phyloP scores from a whole-genome alignment of 2,329 filamentous ascomycete species.

The Alternaria ethzedia region DNA sequence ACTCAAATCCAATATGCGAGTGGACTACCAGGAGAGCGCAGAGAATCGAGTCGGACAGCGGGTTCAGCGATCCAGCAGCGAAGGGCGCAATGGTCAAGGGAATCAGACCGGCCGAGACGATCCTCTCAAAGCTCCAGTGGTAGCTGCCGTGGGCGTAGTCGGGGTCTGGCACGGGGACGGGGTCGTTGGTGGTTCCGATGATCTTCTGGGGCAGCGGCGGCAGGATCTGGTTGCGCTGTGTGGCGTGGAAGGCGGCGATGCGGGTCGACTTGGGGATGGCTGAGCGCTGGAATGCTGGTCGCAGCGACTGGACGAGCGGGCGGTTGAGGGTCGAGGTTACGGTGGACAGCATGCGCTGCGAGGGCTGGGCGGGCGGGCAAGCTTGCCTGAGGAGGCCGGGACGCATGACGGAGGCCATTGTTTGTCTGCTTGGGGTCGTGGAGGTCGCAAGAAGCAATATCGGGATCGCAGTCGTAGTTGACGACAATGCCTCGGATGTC shows the following conservation, averaged over 20 bases:
- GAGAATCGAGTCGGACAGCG: conserved; percentile 82
- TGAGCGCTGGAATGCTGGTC: conserved; percentile 51
- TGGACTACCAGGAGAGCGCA: conserved; percentile 85
- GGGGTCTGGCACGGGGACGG: conserved; percentile 74
- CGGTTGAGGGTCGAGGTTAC: conserved; percentile 46
- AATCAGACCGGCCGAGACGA: conserved; percentile 79
- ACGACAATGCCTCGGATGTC: conserved; percentile 29
- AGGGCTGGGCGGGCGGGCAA: conserved; percentile 47
- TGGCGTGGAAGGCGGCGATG: conserved; percentile 86
- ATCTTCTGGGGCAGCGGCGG: conserved; percentile 87
- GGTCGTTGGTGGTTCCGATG: conserved; percentile 83
- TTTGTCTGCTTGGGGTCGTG: conserved; percentile 16
- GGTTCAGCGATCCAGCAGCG: conserved; percentile 89
- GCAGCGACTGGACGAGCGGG: conserved; percentile 45
- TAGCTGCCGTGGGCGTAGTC: conserved; percentile 88
- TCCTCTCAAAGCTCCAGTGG: conserved; percentile 94
- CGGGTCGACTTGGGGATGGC: conserved; percentile 52
- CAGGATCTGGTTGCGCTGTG: conserved; percentile 75
- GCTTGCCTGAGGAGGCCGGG: conserved; percentile 58
- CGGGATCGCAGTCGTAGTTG: conserved; percentile 15
- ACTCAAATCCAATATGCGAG: conserved; percentile 95
- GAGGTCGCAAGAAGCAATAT: conserved; percentile 12
- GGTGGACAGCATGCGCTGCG: conserved; percentile 55
- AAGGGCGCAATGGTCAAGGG: conserved; percentile 91
- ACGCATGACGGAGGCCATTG: conserved; percentile 62